Evolutionary conservation across 306 rosid genomes (phyloP), one percentile per base, ranked within the genome.

Genomic region (Dalbergia oliveri): DNA sequence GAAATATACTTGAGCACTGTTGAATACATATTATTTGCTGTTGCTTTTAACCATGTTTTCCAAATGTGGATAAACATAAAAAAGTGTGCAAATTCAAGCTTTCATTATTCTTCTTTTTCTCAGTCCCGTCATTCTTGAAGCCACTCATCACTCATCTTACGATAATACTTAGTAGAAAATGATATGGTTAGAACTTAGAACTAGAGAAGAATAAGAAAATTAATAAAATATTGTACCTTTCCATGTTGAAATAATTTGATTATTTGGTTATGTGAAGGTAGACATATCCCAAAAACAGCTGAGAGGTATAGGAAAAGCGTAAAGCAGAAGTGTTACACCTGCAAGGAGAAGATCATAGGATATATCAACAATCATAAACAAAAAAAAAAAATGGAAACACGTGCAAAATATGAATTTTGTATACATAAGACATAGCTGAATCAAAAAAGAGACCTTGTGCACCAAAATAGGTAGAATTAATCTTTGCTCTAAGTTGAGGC

Each of bases 291-390:
- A 21, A 21, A n/a, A n/a, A n/a, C n/a, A n/a, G n/a, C n/a, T n/a
- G n/a, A n/a, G n/a, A n/a, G n/a, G n/a, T 21, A 89, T 53, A 41
- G 97, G 96, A 14, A 82, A 87, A 50, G 86, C 84, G 85, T 53
- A 88, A 12, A 89, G 61, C 75, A 93, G 61, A 76, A 93, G 88
- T 0, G 12, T 59, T 62, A 65, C 26, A 12, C 96, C 94, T 92
- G 88, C 54, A 45, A 19, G n/a, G n/a, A n/a, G 31, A 43, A 44
- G 11, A 73, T 10, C 16, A 69, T 59, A 56, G 35, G 9, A 51
- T 19, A 14, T 18, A 69, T 16, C 31, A 26, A 26, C 31, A 26
- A 26, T 2, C 31, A 26, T 26, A 26, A 26, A 26, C 2, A 26
- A 26, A 26, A n/a, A n/a, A n/a, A n/a, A n/a, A n/a, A n/a, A n/a